phyloP scores from a whole-genome alignment of 306 rosid species.

The Casuarina cunninghamiana region DNA sequence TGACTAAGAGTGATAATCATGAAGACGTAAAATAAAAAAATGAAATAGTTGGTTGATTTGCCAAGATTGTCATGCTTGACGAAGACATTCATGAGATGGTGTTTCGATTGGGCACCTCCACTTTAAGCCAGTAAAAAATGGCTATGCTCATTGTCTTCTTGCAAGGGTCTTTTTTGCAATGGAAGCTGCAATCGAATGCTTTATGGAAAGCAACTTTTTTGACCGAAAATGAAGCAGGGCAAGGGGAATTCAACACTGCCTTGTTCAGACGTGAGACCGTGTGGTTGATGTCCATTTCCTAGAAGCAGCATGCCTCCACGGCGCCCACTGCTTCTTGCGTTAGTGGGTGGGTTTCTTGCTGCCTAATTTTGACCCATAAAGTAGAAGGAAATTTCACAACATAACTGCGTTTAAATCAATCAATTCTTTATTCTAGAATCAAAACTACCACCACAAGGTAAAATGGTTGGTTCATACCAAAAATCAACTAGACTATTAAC shows the following conservation, averaged over 20 bases:
- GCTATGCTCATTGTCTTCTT: background rate
- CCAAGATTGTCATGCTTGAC: background rate
- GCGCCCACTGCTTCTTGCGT: background rate
- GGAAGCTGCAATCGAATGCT: background rate
- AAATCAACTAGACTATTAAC: too few relatives aligned
- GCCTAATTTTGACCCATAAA: background rate
- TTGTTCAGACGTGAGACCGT: background rate
- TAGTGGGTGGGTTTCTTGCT: background rate
- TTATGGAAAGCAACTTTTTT: background rate
- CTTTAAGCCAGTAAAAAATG: background rate
- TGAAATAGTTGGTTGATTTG: background rate
- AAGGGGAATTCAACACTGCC: background rate
- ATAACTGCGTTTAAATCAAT: too few relatives aligned
- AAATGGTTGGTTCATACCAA: too few relatives aligned
- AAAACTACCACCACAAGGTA: too few relatives aligned
- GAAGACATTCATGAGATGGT: background rate
- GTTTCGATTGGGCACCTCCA: background rate
- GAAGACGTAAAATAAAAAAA: too few relatives aligned
- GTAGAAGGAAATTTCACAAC: background rate
- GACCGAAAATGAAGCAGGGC: background rate
- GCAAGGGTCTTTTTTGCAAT: background rate
- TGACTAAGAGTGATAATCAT: too few relatives aligned
- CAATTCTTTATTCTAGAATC: too few relatives aligned
- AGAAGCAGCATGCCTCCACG: background rate
- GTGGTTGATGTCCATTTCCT: background rate